A percentile compares a stretch with the other conserved stretches of the same genome.
These are phyloP conservation scores for Hsuehochloa calcarea DNA, from an alignment of 176 grass and related monocot species.

Conservation along the genomic window DNA sequence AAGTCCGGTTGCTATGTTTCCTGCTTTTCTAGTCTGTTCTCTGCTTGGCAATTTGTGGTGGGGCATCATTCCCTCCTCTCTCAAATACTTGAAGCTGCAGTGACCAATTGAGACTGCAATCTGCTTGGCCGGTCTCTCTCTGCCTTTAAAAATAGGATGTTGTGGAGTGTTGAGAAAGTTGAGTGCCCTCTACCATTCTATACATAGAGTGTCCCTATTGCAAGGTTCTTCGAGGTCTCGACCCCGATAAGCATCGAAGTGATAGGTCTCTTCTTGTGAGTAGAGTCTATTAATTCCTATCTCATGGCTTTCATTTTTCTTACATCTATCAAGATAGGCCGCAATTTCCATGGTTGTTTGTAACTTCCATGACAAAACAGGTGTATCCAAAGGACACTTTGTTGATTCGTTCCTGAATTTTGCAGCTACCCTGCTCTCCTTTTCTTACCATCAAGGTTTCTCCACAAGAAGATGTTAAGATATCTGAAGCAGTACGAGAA, in stretches of 20 bases:
- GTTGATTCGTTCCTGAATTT: background rate
- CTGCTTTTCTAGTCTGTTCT: conserved; percentile 43
- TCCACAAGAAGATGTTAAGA: conserved; percentile 26
- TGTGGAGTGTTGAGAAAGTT: conserved; percentile 35
- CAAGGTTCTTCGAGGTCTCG: conserved; percentile 31
- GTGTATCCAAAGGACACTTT: background rate
- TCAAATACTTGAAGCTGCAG: conserved; percentile 29
- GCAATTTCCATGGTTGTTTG: background rate
- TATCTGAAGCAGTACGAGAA: conserved; percentile 47
- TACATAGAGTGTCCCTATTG: background rate
- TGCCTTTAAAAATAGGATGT: conserved; percentile 38
- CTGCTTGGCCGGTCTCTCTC: background rate
- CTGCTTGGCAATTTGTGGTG: conserved; percentile 32
- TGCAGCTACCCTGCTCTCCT: background rate
- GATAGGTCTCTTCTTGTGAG: conserved; percentile 22
- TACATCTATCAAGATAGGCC: background rate
- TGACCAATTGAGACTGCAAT: conserved; percentile 24
- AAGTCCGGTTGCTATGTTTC: conserved; percentile 47
- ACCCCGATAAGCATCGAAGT: conserved; percentile 38
- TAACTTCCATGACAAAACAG: background rate
- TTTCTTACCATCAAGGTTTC: background rate
- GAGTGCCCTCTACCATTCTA: background rate
- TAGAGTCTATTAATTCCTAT: background rate
- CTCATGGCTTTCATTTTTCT: background rate
- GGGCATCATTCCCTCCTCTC: conserved; percentile 24